phyloP scores from a whole-genome alignment of 495 filamentous ascomycete genomes.

The Pseudevernia furfuracea region DNA sequence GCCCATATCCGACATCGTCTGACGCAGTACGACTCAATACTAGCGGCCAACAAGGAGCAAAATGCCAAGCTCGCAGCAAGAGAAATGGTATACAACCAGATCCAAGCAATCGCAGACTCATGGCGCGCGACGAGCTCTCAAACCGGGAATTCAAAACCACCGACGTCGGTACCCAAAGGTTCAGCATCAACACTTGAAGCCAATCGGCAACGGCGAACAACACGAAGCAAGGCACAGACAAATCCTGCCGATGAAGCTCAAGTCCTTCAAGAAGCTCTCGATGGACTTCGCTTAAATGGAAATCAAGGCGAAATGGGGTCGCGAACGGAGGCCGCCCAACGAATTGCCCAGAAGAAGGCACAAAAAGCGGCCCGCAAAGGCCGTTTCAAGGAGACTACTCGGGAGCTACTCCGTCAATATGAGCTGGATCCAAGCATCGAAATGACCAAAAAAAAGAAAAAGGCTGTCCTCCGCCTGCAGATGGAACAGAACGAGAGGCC shows the following conservation, averaged over 20 bases:
- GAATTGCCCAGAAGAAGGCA: background rate
- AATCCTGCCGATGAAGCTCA: background rate
- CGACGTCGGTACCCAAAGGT: background rate
- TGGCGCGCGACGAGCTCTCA: conserved; percentile 6
- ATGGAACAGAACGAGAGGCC: background rate
- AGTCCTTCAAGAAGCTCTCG: background rate
- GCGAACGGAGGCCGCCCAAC: background rate
- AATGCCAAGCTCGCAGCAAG: conserved; percentile 19
- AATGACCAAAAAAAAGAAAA: background rate
- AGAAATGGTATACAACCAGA: background rate
- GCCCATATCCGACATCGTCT: conserved; percentile 78
- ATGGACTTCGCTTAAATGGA: background rate
- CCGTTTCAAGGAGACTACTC: background rate
- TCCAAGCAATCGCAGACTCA: conserved; percentile 4
- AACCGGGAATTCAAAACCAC: background rate
- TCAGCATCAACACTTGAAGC: background rate
- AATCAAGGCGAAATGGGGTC: background rate
- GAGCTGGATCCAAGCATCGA: background rate
- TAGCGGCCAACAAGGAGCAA: conserved; percentile 31
- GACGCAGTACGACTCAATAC: conserved; percentile 71
- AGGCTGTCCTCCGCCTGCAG: background rate
- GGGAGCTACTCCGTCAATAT: background rate
- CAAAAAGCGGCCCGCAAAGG: background rate
- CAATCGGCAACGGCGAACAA: background rate
- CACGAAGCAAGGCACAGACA: background rate